Percentiles rank a stretch among this genome's conserved stretches.
phyloP scores from a whole-genome alignment of 495 filamentous ascomycete species.

The Hypoxylon cercidicola region DNA sequence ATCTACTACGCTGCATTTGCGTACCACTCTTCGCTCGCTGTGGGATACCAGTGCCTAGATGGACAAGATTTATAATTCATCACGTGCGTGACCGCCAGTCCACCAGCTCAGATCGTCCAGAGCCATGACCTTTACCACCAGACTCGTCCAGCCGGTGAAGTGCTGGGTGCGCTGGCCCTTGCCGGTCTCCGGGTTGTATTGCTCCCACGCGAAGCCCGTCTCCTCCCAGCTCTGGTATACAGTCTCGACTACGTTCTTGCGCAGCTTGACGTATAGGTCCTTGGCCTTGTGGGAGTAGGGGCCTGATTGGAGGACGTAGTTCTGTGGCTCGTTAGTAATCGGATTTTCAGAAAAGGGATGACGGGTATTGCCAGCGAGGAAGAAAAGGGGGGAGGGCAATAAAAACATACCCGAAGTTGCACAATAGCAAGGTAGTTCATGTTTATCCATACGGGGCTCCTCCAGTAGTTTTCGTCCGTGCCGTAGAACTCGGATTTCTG shows the following conservation, averaged over 20 bases:
- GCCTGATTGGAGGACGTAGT: conserved; percentile 65
- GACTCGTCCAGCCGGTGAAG: conserved; percentile 97
- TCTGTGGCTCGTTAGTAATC: conserved; percentile 52
- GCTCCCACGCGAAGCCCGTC: conserved; percentile 98
- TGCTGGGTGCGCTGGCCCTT: conserved; percentile 94
- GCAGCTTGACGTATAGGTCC: conserved; percentile 78
- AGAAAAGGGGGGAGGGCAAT: conserved; percentile 7
- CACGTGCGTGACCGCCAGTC: conserved; percentile 35
- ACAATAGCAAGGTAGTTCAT: conserved; percentile 92
- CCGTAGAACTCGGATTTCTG: conserved; percentile 84
- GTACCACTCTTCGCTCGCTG: too few species aligned
- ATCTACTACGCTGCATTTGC: background rate
- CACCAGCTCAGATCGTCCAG: conserved; percentile 65
- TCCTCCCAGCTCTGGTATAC: conserved; percentile 87
- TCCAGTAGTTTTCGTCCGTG: conserved; percentile 96
- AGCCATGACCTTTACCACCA: conserved; percentile 97
- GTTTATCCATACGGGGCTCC: conserved; percentile 95
- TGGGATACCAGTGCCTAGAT: too few species aligned
- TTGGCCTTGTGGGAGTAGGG: conserved; percentile 75
- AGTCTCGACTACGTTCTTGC: conserved; percentile 87
- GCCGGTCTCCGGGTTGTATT: conserved; percentile 95
- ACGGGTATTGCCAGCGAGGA: conserved; percentile 8
- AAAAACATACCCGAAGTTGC: conserved; percentile 77
- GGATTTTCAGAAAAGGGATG: conserved; percentile 34
- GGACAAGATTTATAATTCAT: conserved; percentile 45